These are phyloP conservation scores for Aeschynomene evenia DNA, from an alignment of 306 rosid genomes.

Conservation along the genomic window DNA sequence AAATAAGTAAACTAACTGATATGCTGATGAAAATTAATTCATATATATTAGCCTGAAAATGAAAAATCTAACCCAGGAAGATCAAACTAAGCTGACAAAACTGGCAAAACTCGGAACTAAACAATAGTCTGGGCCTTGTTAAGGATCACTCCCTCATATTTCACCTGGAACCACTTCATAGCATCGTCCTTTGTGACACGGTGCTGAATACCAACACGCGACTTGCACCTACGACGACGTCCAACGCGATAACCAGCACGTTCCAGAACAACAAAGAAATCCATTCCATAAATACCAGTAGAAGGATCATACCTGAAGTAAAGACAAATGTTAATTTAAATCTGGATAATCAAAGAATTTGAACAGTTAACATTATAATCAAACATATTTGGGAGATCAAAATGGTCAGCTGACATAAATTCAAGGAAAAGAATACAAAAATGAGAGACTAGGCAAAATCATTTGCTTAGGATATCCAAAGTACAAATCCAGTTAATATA, in stretches of 20 bases:
- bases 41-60: slow-evolving; percentile 10
- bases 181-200: slow-evolving; percentile 84
- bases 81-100: slow-evolving; percentile 34
- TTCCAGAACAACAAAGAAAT: slow-evolving; percentile 74
- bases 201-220: slow-evolving; percentile 83
- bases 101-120: slow-evolving; percentile 28
- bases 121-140: slow-evolving; percentile 68
- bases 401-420: not conserved
- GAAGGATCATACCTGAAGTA: slow-evolving; percentile 77
- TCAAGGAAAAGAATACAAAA: not conserved
- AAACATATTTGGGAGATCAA: not conserved
- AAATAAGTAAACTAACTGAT: slow-evolving; percentile 11
- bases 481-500: not conserved
- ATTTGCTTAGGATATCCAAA: not conserved
- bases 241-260: slow-evolving; percentile 89
- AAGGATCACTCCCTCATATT: slow-evolving; percentile 86
- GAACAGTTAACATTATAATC: not conserved
- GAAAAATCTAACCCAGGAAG: slow-evolving; percentile 21
- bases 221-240: slow-evolving; percentile 77
- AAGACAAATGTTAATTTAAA: not conserved
- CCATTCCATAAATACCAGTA: slow-evolving; percentile 89
- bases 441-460: not conserved
- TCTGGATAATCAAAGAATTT: not conserved
- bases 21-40: not conserved
- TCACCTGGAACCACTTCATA: slow-evolving; percentile 95